Percentiles rank a stretch among this genome's conserved stretches.
Evolutionary conservation across 768 basidiomycete species (phyloP).

Genomic region (Hypholoma sublateritium): DNA sequence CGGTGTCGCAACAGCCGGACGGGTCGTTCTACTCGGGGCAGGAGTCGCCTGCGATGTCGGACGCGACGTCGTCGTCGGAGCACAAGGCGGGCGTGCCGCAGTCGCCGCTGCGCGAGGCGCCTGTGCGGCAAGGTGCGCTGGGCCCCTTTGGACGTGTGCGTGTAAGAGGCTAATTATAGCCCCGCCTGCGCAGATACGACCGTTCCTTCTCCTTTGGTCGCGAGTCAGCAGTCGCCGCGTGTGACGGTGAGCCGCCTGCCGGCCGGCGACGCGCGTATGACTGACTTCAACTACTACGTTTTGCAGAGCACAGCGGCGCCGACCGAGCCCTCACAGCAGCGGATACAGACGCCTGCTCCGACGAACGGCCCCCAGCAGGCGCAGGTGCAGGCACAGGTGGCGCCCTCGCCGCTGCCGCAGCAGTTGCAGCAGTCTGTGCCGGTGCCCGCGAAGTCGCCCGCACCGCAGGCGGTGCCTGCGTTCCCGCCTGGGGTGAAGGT

Average conservation of each 20-base stretch:
- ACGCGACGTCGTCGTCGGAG: slow-evolving; percentile 46
- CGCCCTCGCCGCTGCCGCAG: slow-evolving; percentile 41
- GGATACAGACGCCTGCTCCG: too few relatives aligned
- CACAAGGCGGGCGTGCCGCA: slow-evolving; percentile 45
- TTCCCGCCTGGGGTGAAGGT: slow-evolving; percentile 72
- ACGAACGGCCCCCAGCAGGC: slow-evolving; percentile 10
- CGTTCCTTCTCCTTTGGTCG: slow-evolving; percentile 42
- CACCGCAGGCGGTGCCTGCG: slow-evolving; percentile 50
- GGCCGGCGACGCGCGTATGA: slow-evolving; percentile 31
- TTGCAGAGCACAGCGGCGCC: slow-evolving; percentile 35
- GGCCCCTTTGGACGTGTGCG: not conserved
- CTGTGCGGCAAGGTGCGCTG: slow-evolving; percentile 45
- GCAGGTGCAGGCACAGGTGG: slow-evolving; percentile 19
- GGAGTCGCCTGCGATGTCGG: slow-evolving; percentile 73
- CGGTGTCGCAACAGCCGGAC: slow-evolving; percentile 61
- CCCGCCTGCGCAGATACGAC: slow-evolving; percentile 32
- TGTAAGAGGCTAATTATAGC: not conserved
- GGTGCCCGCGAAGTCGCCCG: slow-evolving; percentile 29
- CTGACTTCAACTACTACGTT: not conserved
- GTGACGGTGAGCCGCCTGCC: slow-evolving; percentile 35
- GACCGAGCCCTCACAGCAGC: slow-evolving; percentile 34
- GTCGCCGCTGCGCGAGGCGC: slow-evolving; percentile 48
- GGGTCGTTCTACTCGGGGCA: slow-evolving; percentile 72
- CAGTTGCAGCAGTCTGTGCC: slow-evolving; percentile 34
- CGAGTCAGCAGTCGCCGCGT: slow-evolving; percentile 19